Evolutionary conservation across 2,329 filamentous ascomycete species (phyloP).

Genomic region (Sarocladium strictum): DNA sequence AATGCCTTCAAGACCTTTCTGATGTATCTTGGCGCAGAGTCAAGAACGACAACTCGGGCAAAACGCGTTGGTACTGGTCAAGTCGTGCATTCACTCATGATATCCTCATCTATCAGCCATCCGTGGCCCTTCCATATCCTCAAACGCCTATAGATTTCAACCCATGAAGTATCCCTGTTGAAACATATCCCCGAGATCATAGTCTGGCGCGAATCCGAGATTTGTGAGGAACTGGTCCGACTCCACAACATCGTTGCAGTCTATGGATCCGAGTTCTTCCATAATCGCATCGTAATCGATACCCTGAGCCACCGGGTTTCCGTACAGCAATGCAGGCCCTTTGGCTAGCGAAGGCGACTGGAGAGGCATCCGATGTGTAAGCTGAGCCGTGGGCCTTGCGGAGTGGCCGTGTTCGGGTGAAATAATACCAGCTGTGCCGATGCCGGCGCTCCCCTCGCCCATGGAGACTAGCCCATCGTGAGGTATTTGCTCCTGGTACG

Average conservation of each 20-base stretch:
- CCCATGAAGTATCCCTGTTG: slow-evolving; percentile 13
- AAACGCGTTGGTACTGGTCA: too few species aligned
- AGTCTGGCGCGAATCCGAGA: slow-evolving; percentile 57
- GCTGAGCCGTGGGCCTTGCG: neutral
- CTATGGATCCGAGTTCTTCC: slow-evolving; percentile 45
- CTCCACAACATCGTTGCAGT: slow-evolving; percentile 42
- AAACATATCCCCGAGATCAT: slow-evolving; percentile 50
- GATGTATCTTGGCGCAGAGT: too few species aligned
- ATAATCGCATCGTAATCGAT: slow-evolving; percentile 45
- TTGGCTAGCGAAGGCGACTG: slow-evolving; percentile 16
- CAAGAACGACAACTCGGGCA: too few species aligned
- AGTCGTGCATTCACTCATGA: neutral
- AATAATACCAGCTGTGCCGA: neutral
- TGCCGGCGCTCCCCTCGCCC: neutral
- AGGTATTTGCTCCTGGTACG: neutral
- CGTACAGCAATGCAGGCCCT: slow-evolving; percentile 3
- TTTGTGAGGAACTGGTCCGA: slow-evolving; percentile 56
- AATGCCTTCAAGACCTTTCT: too few species aligned
- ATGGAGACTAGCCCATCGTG: neutral
- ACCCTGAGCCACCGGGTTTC: neutral
- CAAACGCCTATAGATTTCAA: neutral
- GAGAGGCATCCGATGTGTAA: neutral
- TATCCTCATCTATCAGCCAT: neutral
- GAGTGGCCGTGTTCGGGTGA: neutral
- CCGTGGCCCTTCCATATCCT: neutral